phyloP scores from a whole-genome alignment of 768 basidiomycete species.

The Exsudoporus frostii region DNA sequence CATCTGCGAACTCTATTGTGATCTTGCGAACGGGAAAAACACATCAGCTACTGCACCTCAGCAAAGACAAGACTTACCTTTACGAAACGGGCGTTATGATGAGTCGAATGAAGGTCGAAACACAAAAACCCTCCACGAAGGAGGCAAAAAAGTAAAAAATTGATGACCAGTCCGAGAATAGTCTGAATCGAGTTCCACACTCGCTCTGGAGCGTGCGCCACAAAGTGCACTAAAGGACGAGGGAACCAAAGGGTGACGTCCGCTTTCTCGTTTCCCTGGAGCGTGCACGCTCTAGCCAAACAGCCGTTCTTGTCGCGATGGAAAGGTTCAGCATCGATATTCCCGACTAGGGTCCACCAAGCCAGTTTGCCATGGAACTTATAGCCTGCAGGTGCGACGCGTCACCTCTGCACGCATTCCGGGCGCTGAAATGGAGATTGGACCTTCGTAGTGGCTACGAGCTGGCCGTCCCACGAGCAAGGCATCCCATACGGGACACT shows the following conservation, averaged over 20 bases:
- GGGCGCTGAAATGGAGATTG: too few species aligned
- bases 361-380: too few species aligned
- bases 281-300: too few species aligned
- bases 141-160: slow-evolving; percentile 14
- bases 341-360: too few species aligned
- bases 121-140: slow-evolving; percentile 9
- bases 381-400: background rate
- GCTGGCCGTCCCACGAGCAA: background rate
- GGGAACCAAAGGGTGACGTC: background rate
- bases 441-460: fast-evolving
- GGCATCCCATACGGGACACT: slow-evolving; percentile 15
- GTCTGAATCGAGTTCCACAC: slow-evolving; percentile 35
- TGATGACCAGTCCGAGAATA: slow-evolving; percentile 28
- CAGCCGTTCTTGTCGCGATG: too few species aligned
- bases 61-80: background rate
- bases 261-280: slow-evolving; percentile 23
- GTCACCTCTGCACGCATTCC: too few species aligned
- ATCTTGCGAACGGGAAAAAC: background rate
- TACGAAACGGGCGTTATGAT: background rate
- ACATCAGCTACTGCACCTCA: background rate
- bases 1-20: too few species aligned
- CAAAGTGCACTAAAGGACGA: slow-evolving; percentile 32
- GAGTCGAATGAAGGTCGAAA: background rate
- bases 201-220: slow-evolving; percentile 10
- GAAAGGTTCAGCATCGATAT: too few species aligned